These are phyloP conservation scores for Viridothelium virens DNA, from an alignment of 495 filamentous ascomycete species.

Conservation along the genomic window DNA sequence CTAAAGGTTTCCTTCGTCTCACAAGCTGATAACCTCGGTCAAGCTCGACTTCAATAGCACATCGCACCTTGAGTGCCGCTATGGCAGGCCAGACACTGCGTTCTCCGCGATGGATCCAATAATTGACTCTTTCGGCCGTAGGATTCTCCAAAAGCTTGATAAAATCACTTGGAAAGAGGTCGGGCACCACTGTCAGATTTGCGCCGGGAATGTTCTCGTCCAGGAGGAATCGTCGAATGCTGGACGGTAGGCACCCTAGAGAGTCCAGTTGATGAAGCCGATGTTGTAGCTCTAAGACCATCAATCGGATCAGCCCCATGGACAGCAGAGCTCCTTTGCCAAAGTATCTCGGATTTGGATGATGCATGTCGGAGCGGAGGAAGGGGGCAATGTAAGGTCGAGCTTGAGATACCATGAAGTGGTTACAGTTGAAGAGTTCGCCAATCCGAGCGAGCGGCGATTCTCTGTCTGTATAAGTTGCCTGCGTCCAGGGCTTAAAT, in stretches of 20 bases:
- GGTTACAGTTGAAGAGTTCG: slow-evolving; percentile 89
- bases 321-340: slow-evolving; percentile 38
- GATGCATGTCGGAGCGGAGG: slow-evolving; percentile 69
- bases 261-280: slow-evolving; percentile 75
- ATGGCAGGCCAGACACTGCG: slow-evolving; percentile 89
- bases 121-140: slow-evolving; percentile 62
- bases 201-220: slow-evolving; percentile 81
- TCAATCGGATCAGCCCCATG: slow-evolving; percentile 57
- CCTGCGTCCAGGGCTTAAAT: slow-evolving; percentile 61
- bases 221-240: slow-evolving; percentile 69
- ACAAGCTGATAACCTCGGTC: slow-evolving; percentile 77
- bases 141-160: slow-evolving; percentile 71
- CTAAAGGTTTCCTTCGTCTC: slow-evolving; percentile 48
- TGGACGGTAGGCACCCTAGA: slow-evolving; percentile 58
- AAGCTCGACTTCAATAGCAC: slow-evolving; percentile 77
- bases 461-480: slow-evolving; percentile 63
- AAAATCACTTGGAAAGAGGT: slow-evolving; percentile 65
- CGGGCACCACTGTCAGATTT: slow-evolving; percentile 73
- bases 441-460: slow-evolving; percentile 76
- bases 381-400: slow-evolving; percentile 80
- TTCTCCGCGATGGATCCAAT: slow-evolving; percentile 83
- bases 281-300: slow-evolving; percentile 72
- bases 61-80: slow-evolving; percentile 71
- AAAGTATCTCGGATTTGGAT: slow-evolving; percentile 52
- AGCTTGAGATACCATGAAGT: slow-evolving; percentile 75